Evolutionary conservation across 192 early-diverging fungal genomes (phyloP).

Genomic region (Coemansia sp.): DNA sequence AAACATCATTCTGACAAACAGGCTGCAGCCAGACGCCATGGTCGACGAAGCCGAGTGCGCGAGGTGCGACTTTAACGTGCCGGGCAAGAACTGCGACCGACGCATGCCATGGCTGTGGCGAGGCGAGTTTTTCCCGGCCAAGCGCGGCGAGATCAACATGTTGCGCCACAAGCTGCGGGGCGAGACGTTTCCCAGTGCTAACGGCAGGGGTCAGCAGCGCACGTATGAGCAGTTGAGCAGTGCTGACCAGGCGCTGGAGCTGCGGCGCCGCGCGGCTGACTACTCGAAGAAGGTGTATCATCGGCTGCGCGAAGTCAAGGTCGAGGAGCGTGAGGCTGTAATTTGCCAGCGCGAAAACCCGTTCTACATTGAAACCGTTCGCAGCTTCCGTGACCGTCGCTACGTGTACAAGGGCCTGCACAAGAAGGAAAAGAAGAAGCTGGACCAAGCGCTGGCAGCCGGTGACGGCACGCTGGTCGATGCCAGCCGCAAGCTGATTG

Average conservation of each 20-base stretch:
- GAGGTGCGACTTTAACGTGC: slow-evolving; percentile 88
- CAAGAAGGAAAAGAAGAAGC: slow-evolving; percentile 87
- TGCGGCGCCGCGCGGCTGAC: slow-evolving; percentile 80
- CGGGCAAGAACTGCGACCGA: slow-evolving; percentile 86
- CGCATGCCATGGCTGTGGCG: slow-evolving; percentile 97
- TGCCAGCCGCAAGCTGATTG: slow-evolving; percentile 87
- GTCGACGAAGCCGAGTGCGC: slow-evolving; percentile 86
- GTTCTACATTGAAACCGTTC: slow-evolving; percentile 97
- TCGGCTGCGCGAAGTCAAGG: slow-evolving; percentile 76
- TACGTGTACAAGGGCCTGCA: slow-evolving; percentile 96
- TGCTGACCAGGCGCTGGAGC: slow-evolving; percentile 66
- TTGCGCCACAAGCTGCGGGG: slow-evolving; percentile 80
- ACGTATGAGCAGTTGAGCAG: slow-evolving; percentile 68
- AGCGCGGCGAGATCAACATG: slow-evolving; percentile 88
- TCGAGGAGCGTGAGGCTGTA: slow-evolving; percentile 81
- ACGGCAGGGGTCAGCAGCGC: slow-evolving; percentile 18
- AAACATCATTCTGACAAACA: slow-evolving; percentile 98
- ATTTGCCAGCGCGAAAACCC: slow-evolving; percentile 98
- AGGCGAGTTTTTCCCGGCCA: slow-evolving; percentile 92
- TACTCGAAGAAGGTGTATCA: slow-evolving; percentile 89
- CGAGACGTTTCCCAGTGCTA: slow-evolving; percentile 68
- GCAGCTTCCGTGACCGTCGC: slow-evolving; percentile 93
- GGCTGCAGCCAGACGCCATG: slow-evolving; percentile 96
- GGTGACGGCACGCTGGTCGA: slow-evolving; percentile 72
- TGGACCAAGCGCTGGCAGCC: slow-evolving; percentile 65